Evolutionary conservation across 495 filamentous ascomycete genomes (phyloP).

Genomic region (Penicillium parvum): DNA sequence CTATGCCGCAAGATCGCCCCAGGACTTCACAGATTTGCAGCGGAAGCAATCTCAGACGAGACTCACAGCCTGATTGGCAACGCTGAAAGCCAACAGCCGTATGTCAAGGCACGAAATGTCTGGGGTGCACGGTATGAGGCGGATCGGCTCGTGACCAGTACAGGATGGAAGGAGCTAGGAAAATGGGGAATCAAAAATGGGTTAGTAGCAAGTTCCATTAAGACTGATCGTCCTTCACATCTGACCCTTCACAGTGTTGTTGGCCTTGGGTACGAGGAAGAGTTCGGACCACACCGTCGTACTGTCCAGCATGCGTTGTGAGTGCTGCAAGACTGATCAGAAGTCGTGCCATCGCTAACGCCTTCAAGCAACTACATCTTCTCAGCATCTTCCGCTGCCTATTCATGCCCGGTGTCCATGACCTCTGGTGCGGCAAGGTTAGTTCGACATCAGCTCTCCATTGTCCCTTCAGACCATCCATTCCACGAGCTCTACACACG

Average conservation of each 20-base stretch:
- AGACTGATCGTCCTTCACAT: background rate
- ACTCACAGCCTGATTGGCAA: constrained; percentile 14
- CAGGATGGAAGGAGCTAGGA: constrained; percentile 35
- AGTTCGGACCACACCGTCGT: constrained; percentile 35
- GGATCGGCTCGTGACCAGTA: constrained; percentile 31
- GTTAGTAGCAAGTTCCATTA: constrained; percentile 8
- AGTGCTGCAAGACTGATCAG: background rate
- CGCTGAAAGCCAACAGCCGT: constrained; percentile 26
- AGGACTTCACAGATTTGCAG: constrained; percentile 4
- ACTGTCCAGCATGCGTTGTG: constrained; percentile 30
- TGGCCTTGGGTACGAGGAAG: constrained; percentile 32
- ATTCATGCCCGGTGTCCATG: constrained; percentile 64
- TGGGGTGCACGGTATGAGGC: constrained; percentile 29
- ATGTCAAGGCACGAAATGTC: constrained; percentile 28
- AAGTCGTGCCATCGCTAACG: constrained; percentile 29
- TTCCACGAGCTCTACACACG: constrained; percentile 47
- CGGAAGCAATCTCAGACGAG: constrained; percentile 12
- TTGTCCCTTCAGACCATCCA: constrained; percentile 29
- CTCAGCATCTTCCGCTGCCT: constrained; percentile 54
- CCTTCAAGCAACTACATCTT: constrained; percentile 60
- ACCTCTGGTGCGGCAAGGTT: constrained; percentile 62
- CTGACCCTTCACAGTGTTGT: constrained; percentile 25
- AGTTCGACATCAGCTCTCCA: constrained; percentile 46
- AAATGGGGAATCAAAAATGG: constrained; percentile 31
- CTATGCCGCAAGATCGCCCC: constrained; percentile 4